A percentile compares a stretch with the other conserved stretches of the same genome.
Conservation (phyloP, 441 rosid genomes). For the Gossypium schwendimanii region DNA sequence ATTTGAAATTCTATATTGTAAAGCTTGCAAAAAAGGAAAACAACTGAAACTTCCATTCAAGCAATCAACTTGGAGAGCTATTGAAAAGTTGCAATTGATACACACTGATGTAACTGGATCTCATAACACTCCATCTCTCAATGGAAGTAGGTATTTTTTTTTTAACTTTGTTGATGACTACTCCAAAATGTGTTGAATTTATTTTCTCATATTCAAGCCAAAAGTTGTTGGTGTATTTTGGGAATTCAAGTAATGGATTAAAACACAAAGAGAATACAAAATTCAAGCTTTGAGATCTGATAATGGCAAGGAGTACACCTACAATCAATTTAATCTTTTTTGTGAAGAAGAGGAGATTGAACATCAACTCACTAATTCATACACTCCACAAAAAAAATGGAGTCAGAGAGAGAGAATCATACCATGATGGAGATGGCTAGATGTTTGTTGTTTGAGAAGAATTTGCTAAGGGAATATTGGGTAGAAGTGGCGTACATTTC, state of each 20-base stretch:
- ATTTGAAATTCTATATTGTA: no score
- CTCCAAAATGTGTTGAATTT: not conserved
- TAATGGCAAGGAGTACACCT: not conserved
- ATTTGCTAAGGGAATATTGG: not conserved
- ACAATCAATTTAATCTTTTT: not conserved
- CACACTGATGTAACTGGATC: not conserved
- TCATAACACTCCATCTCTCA: not conserved
- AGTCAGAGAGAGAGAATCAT: not conserved
- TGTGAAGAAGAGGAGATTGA: not conserved
- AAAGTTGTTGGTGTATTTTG: not conserved
- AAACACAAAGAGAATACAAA: not conserved
- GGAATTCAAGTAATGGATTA: not conserved
- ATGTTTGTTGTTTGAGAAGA: not conserved
- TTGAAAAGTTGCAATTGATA: not conserved
- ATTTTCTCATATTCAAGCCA: not conserved
- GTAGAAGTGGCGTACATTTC: not conserved
- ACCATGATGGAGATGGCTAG: not conserved
- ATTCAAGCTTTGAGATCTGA: not conserved
- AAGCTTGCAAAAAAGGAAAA: no score
- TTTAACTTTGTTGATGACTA: not conserved
- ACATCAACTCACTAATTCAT: not conserved
- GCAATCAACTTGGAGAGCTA: not conserved
- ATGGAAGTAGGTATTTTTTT: not conserved
- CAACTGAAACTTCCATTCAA: no score
- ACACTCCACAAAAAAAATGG: not conserved